These are phyloP conservation scores for Raddia distichophylla DNA, from an alignment of 176 grass and related monocot species.

Conservation along the genomic window DNA sequence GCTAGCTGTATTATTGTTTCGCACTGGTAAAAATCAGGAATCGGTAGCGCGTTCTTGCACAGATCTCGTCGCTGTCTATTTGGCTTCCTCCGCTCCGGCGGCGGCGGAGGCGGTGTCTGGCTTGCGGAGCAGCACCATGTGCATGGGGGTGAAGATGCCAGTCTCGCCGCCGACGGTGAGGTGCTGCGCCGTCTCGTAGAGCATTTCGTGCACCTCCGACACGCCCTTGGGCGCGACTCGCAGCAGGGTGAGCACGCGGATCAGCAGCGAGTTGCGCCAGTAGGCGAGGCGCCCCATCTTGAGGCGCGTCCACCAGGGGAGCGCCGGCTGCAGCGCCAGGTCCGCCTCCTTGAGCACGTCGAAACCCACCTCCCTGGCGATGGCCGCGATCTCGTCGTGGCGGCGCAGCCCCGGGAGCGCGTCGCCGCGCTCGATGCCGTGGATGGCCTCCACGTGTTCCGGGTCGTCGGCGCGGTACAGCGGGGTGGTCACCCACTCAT, in stretches of 20 bases:
- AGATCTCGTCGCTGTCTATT: neutral
- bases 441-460: conserved; percentile 73
- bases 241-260: conserved; percentile 80
- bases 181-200: conserved; percentile 90
- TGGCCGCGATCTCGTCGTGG: conserved; percentile 63
- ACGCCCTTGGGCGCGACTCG: conserved; percentile 70
- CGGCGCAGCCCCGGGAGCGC: conserved; percentile 75
- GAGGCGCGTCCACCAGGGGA: conserved; percentile 90
- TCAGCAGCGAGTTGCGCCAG: conserved; percentile 88
- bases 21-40: neutral
- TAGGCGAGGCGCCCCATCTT: conserved; percentile 92
- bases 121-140: conserved; percentile 93
- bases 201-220: conserved; percentile 89
- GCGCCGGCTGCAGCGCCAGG: conserved; percentile 69
- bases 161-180: conserved; percentile 77
- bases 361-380: conserved; percentile 67
- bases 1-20: neutral
- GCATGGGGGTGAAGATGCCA: conserved; percentile 93
- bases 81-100: conserved; percentile 5
- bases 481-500: conserved; percentile 91
- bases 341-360: conserved; percentile 81
- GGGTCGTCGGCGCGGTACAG: conserved; percentile 68
- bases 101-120: conserved; percentile 27
- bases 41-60: neutral
- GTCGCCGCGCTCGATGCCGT: conserved; percentile 85